phyloP scores from a whole-genome alignment of 2,329 filamentous ascomycete species.

The Penicillium sp. region DNA sequence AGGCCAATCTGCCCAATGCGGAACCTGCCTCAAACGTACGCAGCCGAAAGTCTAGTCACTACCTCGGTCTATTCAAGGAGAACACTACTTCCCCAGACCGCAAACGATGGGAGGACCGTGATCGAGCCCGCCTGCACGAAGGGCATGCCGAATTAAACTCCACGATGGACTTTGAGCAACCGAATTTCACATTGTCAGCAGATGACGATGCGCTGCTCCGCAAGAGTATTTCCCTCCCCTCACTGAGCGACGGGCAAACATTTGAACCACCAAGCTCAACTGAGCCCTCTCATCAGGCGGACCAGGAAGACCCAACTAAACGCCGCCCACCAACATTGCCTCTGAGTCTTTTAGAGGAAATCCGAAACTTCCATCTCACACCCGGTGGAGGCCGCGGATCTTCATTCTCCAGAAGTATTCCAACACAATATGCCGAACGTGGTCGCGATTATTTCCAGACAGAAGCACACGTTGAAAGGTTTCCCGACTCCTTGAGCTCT shows the following conservation, averaged over 20 bases:
- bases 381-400: conserved; percentile 51
- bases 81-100: conserved; percentile 60
- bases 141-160: conserved; percentile 13
- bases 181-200: conserved; percentile 4
- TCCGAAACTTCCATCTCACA: conserved; percentile 58
- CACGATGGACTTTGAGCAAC: conserved; percentile 19
- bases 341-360: conserved; percentile 59
- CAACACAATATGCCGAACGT: conserved; percentile 41
- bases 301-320: conserved; percentile 30
- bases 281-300: conserved; percentile 10
- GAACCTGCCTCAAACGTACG: conserved; percentile 60
- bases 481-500: conserved; percentile 28
- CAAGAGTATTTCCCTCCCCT: conserved; percentile 35
- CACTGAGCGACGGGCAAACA: conserved; percentile 27
- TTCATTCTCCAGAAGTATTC: conserved; percentile 49
- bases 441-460: conserved; percentile 34
- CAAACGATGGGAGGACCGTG: conserved; percentile 53
- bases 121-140: conserved; percentile 36
- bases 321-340: conserved; percentile 47
- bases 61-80: conserved; percentile 67
- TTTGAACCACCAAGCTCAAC: conserved; percentile 20
- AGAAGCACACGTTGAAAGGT: conserved; percentile 21
- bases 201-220: conserved; percentile 28
- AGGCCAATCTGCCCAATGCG: conserved; percentile 63
- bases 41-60: conserved; percentile 69